These are phyloP conservation scores for Hirsutella rhossiliensis DNA, from an alignment of 2,329 filamentous ascomycete species.

Conservation along the genomic window DNA sequence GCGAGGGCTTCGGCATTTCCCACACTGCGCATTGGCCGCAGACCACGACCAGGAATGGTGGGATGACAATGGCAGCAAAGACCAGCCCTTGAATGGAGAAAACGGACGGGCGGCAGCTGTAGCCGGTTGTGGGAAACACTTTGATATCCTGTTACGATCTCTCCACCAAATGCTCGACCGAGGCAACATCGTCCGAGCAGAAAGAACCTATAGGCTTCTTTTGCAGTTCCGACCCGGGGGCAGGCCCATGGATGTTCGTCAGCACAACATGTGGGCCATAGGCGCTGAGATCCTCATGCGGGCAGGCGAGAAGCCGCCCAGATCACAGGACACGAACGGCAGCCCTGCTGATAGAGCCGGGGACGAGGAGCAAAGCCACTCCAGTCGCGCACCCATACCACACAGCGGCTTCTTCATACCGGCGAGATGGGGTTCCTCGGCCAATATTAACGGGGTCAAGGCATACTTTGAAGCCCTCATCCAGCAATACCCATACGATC, in stretches of 20 bases:
- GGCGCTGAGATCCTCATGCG: conserved; percentile 76
- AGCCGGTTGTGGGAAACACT: conserved; percentile 29
- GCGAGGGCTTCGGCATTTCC: conserved; percentile 31
- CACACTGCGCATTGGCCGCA: conserved; percentile 29
- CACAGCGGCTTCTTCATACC: background rate
- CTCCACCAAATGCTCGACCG: conserved; percentile 61
- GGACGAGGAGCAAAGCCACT: background rate
- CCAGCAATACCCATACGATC: conserved; percentile 61
- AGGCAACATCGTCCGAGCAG: conserved; percentile 59
- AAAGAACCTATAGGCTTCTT: conserved; percentile 63
- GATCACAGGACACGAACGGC: conserved; percentile 2
- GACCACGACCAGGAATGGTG: conserved; percentile 4
- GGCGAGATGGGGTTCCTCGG: conserved; percentile 28
- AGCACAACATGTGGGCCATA: conserved; percentile 64
- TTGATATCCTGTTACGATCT: conserved; percentile 55
- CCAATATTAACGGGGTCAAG: conserved; percentile 32
- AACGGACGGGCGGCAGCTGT: background rate
- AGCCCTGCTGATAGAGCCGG: background rate
- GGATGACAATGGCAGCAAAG: background rate
- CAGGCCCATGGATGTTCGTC: conserved; percentile 52
- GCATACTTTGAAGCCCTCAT: conserved; percentile 69
- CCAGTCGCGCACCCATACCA: background rate
- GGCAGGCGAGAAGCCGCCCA: conserved; percentile 25
- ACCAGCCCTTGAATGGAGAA: conserved; percentile 34
- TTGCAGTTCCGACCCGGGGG: conserved; percentile 36